Evolutionary conservation across 1,284 basidiomycete species (phyloP).

Genomic region (Mycosarcoma maydis): DNA sequence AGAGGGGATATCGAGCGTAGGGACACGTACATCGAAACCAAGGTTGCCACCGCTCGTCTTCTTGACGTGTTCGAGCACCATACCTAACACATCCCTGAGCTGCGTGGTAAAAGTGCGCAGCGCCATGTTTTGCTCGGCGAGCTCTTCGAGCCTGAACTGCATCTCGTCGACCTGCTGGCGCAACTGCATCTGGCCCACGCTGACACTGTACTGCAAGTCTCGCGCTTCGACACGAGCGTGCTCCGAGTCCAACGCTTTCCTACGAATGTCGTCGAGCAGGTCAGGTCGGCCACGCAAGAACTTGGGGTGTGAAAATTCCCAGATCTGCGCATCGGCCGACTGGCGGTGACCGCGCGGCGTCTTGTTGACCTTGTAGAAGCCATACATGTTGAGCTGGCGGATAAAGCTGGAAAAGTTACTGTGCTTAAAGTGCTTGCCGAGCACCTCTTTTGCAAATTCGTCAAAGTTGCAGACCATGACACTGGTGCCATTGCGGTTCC

Average conservation of each 20-base stretch:
- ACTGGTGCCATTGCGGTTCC: conserved; percentile 55
- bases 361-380: conserved; percentile 70
- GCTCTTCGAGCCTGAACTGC: conserved; percentile 56
- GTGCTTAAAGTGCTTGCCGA: conserved; percentile 68
- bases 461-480: conserved; percentile 64
- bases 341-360: conserved; percentile 81
- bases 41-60: conserved; percentile 52
- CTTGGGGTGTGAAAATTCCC: conserved; percentile 89
- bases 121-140: conserved; percentile 52
- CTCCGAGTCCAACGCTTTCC: conserved; percentile 73
- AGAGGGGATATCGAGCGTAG: conserved; percentile 45
- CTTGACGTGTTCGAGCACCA: conserved; percentile 53
- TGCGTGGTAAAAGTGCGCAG: conserved; percentile 45
- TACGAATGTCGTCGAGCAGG: conserved; percentile 83
- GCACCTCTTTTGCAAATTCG: conserved; percentile 64
- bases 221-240: conserved; percentile 56
- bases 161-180: conserved; percentile 58
- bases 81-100: conserved; percentile 45
- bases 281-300: conserved; percentile 83
- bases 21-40: conserved; percentile 49
- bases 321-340: conserved; percentile 80
- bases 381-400: conserved; percentile 83
- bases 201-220: conserved; percentile 58
- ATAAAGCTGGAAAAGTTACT: conserved; percentile 86
- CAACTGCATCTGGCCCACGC: conserved; percentile 57